phyloP scores from a whole-genome alignment of 306 rosid species.

The Biancaea sappan region DNA sequence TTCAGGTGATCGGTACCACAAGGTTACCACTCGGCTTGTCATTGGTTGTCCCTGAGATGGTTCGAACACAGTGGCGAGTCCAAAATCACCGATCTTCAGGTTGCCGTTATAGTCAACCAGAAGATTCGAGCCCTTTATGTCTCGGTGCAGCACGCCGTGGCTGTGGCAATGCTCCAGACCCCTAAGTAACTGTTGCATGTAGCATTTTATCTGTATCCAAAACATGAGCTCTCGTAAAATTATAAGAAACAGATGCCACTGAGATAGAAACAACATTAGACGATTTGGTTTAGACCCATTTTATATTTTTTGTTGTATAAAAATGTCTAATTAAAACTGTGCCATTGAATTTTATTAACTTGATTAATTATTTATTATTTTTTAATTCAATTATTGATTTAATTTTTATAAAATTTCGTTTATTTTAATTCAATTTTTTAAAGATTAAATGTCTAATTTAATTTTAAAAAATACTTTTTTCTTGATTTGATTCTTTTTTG shows the following conservation, averaged over 20 bases:
- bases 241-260: not conserved
- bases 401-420: too few species aligned
- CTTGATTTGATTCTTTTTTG: too few species aligned
- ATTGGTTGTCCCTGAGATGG: constrained; percentile 61
- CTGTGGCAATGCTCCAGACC: constrained; percentile 87
- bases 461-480: too few species aligned
- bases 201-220: constrained; percentile 71
- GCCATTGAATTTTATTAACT: too few species aligned
- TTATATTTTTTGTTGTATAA: too few species aligned
- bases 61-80: constrained; percentile 63
- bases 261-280: too few species aligned
- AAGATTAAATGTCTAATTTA: too few species aligned
- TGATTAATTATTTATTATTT: too few species aligned
- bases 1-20: constrained; percentile 95
- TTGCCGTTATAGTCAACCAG: constrained; percentile 66
- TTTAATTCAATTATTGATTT: too few species aligned
- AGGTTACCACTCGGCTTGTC: constrained; percentile 89
- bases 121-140: constrained; percentile 87
- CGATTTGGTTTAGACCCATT: too few species aligned
- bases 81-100: constrained; percentile 86
- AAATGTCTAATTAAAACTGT: too few species aligned
- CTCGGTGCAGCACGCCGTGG: constrained; percentile 81
- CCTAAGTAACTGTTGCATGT: constrained; percentile 71
- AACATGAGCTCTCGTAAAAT: not conserved
- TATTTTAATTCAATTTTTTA: too few species aligned